Evolutionary conservation across 2,329 filamentous ascomycete species (phyloP).

Genomic region (Dendryphion nanum): DNA sequence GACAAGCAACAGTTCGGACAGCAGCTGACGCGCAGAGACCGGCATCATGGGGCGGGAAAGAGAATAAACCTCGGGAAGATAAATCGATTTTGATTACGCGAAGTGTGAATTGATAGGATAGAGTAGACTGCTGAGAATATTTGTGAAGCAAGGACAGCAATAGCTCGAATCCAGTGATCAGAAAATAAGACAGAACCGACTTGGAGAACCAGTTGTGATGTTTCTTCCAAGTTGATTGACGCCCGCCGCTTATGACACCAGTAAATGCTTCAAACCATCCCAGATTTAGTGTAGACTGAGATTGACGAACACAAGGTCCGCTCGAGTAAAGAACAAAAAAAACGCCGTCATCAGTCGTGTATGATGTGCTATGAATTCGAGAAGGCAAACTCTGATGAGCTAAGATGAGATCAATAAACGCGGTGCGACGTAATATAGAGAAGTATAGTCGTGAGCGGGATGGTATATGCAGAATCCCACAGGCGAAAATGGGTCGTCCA

Average conservation of each 20-base stretch:
- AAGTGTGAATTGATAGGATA: background rate
- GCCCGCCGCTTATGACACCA: slow-evolving; percentile 11
- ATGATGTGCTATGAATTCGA: slow-evolving; percentile 1
- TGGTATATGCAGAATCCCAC: too few species aligned
- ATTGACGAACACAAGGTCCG: slow-evolving; percentile 6
- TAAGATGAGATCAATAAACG: slow-evolving; percentile 10
- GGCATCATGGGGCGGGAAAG: background rate
- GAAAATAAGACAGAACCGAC: background rate
- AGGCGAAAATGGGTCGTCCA: too few species aligned
- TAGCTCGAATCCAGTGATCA: slow-evolving; percentile 1
- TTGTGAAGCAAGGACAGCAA: background rate
- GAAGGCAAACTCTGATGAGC: slow-evolving; percentile 15
- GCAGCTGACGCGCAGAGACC: too few species aligned
- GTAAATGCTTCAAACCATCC: slow-evolving; percentile 19
- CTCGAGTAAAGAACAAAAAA: too few species aligned
- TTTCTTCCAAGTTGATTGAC: slow-evolving; percentile 8
- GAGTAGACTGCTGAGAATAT: background rate
- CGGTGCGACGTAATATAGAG: slow-evolving; percentile 2
- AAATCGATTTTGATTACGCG: background rate
- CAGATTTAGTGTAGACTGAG: slow-evolving; percentile 10
- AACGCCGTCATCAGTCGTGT: slow-evolving; percentile 25
- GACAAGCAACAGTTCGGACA: too few species aligned
- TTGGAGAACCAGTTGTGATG: background rate
- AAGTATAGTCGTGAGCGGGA: too few species aligned
- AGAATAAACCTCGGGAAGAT: background rate